Evolutionary conservation across 371 early-diverging fungal genomes (phyloP), one percentile per base, ranked within the genome.

Genomic region (Cokeromyces recurvatus): DNA sequence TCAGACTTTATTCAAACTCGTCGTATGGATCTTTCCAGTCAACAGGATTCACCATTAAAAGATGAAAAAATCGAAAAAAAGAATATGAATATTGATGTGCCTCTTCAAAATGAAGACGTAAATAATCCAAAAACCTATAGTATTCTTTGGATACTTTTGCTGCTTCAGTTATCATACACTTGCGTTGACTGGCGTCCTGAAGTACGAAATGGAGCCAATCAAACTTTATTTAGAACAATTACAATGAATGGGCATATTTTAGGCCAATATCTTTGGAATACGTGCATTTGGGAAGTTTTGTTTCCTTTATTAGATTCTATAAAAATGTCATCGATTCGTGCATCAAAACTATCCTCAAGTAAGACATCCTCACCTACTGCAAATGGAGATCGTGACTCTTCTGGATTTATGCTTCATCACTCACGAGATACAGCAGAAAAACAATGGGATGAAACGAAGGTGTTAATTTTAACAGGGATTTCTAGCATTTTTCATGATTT

Each of bases 361-460:
- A 54, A 59, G 24, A 35, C 32, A 20, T 53, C 66, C 3, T 52
- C 57, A 3, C 43, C 51, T 19, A 38, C 52, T n/a, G 32, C 50
- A 14, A 45, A 61, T 29, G 3, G 58, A 32, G 74, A 71, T 16
- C 55, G 69, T 15, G 75, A 74, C 38, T 37, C 61, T 0, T 57
- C 65, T 27, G 69, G 55, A 20, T 69, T 77, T 41, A 73, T 76
- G 74, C 62, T 74, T 12, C 87, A 80, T 57, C 87, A 84, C 60
- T 84, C 73, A 17, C 70, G 87, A 36, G 85, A 87, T 45, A 85
- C 89, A 4, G 78, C 78, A 0, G 75, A 83, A 39, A 92, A 91
- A 51, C 94, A 92, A 59, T 98, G 98, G 98, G 95, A 98, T 50
- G 98, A 95, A 64, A 92, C 97, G 0, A 89, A 89, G 27, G 89